Evolutionary conservation across 345 rosid genomes (phyloP), one percentile per base, ranked within the genome.

Genomic region (Luvunga scandens): DNA sequence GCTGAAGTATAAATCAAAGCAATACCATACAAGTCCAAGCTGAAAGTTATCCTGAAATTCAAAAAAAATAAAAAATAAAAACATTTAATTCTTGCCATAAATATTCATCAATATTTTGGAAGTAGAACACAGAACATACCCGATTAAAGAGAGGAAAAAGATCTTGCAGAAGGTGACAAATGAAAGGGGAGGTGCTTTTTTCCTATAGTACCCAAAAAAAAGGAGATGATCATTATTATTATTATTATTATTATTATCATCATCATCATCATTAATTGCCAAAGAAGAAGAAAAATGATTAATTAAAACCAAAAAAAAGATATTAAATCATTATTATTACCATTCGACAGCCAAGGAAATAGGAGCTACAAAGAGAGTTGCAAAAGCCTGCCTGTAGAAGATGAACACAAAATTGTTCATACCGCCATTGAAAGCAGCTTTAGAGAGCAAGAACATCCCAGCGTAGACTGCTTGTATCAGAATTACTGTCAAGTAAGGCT

Each of bases 401-500:
- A 92, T 87, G 68, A 95, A 93, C 75, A 95, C 87, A 66, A 87
- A 93, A 72, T 84, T 93, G 88, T 93, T 93, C 97, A 95, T 90
- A 16, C 99, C 99, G 0, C 86, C 90, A 79, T 91, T 83, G 80
- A 95, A 93, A 38, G 89, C 98, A 5, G 94, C 97, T 79, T 95
- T 95, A 57, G 99, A 95, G 83, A 95, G 79, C 87, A 95, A 81
- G 90, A 95, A 95, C 99, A 95, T 92, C 67, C 89, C 89, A 12
- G 96, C 83, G 71, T 92, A 95, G 57, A 95, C 90, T n/a, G 87
- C 73, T 76, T 95, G 99, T 42, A 93, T 82, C 18, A 90, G 75
- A 59, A 86, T 4, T 67, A 85, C 95, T 27, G 77, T 75, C 70
- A 90, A 59, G 71, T 89, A 93, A 12, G 98, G 87, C 77, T 90